These are phyloP conservation scores for Trichocladium antarcticum DNA, from an alignment of 495 filamentous ascomycete species.

Conservation along the genomic window DNA sequence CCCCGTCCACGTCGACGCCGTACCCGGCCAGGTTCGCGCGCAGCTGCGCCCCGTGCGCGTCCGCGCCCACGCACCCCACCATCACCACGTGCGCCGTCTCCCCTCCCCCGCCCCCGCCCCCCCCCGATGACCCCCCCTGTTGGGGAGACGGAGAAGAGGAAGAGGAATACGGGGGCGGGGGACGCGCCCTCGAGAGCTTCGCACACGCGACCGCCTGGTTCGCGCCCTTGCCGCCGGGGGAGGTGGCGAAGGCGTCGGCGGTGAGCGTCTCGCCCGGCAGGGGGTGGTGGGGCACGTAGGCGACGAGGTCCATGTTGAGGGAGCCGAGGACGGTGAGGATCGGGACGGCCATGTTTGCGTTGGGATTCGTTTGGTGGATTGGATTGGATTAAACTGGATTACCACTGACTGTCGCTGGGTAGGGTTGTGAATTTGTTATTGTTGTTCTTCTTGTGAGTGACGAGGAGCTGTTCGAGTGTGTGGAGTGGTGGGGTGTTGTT, in stretches of 20 bases:
- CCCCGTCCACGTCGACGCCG: conserved; percentile 50
- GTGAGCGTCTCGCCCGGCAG: conserved; percentile 78
- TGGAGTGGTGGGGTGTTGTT: background rate
- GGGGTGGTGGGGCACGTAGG: conserved; percentile 73
- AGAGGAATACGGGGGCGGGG: conserved; percentile 1
- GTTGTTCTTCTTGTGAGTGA: background rate
- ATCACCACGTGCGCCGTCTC: conserved; percentile 56
- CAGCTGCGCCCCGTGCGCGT: conserved; percentile 49
- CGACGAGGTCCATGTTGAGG: conserved; percentile 86
- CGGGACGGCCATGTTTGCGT: conserved; percentile 17
- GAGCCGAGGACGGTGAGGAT: conserved; percentile 76
- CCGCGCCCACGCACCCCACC: conserved; percentile 71
- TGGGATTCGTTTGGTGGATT: background rate
- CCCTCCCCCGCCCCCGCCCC: no score
- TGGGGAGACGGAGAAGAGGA: no score
- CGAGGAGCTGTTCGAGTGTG: background rate
- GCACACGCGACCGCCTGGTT: conserved; percentile 83
- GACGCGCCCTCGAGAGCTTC: conserved; percentile 33
- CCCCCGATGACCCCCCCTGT: no score
- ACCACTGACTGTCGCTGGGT: no score
- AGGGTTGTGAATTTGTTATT: no score
- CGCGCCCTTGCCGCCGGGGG: conserved; percentile 84
- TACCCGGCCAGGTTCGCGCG: conserved; percentile 41
- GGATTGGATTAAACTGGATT: background rate
- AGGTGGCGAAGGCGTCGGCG: conserved; percentile 62